Percentiles rank a stretch among this genome's conserved stretches.
These are phyloP conservation scores for Fusarium liriodendri DNA, from an alignment of 2,329 filamentous ascomycete species.

Conservation along the genomic window DNA sequence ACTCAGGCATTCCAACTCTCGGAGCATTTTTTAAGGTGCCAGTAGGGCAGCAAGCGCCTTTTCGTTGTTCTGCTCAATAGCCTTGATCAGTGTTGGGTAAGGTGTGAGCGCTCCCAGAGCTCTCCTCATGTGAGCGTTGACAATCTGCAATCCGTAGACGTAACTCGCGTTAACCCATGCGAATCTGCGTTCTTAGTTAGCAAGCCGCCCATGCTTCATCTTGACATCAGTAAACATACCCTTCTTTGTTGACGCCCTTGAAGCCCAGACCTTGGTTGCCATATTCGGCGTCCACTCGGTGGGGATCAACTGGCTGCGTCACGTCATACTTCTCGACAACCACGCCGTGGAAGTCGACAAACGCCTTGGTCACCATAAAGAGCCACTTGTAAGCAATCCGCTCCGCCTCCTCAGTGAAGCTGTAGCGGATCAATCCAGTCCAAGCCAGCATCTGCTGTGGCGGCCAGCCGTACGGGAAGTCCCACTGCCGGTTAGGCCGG, in stretches of 20 bases:
- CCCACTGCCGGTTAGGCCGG: slow-evolving; percentile 96
- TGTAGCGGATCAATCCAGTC: slow-evolving; percentile 91
- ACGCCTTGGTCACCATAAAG: slow-evolving; percentile 98
- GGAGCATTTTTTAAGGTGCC: slow-evolving; percentile 25
- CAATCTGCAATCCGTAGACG: slow-evolving; percentile 89
- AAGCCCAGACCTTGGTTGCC: slow-evolving; percentile 97
- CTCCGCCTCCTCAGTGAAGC: slow-evolving; percentile 90
- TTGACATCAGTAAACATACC: slow-evolving; percentile 62
- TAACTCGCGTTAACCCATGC: slow-evolving; percentile 99
- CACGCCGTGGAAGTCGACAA: slow-evolving; percentile 97
- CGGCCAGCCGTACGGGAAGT: slow-evolving; percentile 98
- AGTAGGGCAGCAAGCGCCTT: slow-evolving; percentile 61
- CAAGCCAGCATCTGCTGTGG: slow-evolving; percentile 98
- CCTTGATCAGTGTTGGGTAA: slow-evolving; percentile 84
- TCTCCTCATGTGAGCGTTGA: slow-evolving; percentile 89
- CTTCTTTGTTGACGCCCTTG: slow-evolving; percentile 94
- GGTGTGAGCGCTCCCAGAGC: slow-evolving; percentile 89
- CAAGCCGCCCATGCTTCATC: not conserved
- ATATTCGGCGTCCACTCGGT: slow-evolving; percentile 96
- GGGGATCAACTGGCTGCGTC: slow-evolving; percentile 87
- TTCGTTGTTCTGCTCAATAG: slow-evolving; percentile 66
- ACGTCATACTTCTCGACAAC: slow-evolving; percentile 99
- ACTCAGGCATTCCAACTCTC: slow-evolving; percentile 11
- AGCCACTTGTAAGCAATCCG: slow-evolving; percentile 95
- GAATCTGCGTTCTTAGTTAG: slow-evolving; percentile 70